phyloP scores from a whole-genome alignment of 345 rosid genomes.

The Erucastrum elatum region DNA sequence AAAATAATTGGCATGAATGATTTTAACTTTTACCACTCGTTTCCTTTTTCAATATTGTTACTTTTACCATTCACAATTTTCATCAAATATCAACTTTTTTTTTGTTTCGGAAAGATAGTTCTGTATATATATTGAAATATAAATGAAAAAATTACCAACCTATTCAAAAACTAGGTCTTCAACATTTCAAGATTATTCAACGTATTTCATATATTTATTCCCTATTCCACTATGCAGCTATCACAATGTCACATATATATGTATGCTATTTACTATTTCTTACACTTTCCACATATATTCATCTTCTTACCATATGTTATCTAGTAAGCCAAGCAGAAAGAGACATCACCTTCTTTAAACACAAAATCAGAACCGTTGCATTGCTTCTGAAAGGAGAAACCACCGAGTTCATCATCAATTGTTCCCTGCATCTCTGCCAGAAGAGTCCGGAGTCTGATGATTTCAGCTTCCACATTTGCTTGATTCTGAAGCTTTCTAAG shows the following conservation, averaged over 20 bases:
- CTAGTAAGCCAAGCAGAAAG: constrained; percentile 4
- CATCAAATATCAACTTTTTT: not conserved
- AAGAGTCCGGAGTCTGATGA: constrained; percentile 50
- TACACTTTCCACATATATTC: not conserved
- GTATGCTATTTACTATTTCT: not conserved
- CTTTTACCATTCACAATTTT: not conserved
- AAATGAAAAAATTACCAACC: not conserved
- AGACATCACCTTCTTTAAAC: constrained; percentile 42
- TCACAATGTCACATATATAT: not conserved
- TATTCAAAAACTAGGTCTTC: not conserved
- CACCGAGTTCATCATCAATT: constrained; percentile 55
- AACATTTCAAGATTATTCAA: not conserved
- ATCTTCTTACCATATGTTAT: not conserved
- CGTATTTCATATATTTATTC: not conserved
- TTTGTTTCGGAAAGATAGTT: not conserved
- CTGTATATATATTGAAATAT: not conserved
- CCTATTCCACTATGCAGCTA: not conserved
- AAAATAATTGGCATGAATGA: not conserved
- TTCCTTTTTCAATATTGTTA: not conserved
- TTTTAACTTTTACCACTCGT: not conserved
- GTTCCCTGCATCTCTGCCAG: constrained; percentile 52
- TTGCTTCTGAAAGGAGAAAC: constrained; percentile 38
- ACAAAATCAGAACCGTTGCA: constrained; percentile 31
- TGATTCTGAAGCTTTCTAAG: constrained; percentile 54
- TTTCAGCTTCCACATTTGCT: constrained; percentile 57